Conservation (phyloP, 768 basidiomycete genomes). For the Chiua virens region DNA sequence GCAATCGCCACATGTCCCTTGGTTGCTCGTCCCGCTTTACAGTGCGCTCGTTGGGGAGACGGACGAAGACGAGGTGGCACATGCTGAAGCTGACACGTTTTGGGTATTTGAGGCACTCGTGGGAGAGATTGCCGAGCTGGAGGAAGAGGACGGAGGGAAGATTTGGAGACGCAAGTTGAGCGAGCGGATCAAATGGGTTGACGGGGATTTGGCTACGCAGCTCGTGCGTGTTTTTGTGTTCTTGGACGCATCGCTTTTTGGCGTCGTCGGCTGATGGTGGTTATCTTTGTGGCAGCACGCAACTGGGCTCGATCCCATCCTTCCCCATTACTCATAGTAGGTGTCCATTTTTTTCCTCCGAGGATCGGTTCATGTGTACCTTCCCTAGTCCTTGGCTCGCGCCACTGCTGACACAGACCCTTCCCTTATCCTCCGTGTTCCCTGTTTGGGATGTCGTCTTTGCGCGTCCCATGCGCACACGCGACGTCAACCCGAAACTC, state of each 20-base stretch:
- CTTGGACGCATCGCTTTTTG: neutral
- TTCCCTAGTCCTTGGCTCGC: constrained; percentile 68
- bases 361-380: neutral
- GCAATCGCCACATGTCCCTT: constrained; percentile 65
- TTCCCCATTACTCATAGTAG: constrained; percentile 82
- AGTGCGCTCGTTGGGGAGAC: constrained; percentile 60
- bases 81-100: constrained; percentile 79
- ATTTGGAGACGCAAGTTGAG: constrained; percentile 65
- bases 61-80: constrained; percentile 56
- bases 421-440: constrained; percentile 61
- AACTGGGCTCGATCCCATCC: constrained; percentile 65
- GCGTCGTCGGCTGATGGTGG: neutral
- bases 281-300: constrained; percentile 40
- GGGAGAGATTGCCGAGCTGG: constrained; percentile 72
- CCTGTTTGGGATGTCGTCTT: constrained; percentile 74
- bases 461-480: constrained; percentile 53
- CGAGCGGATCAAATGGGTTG: constrained; percentile 60
- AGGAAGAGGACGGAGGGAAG: constrained; percentile 61
- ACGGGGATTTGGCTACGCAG: constrained; percentile 56
- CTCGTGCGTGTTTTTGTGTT: constrained; percentile 42
- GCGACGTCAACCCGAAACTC: constrained; percentile 56
- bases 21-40: constrained; percentile 70
- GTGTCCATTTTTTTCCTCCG: constrained; percentile 25
- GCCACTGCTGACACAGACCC: constrained; percentile 66
- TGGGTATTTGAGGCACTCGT: constrained; percentile 79